Percentiles rank a stretch among this genome's conserved stretches.
Conservation (phyloP, 495 filamentous ascomycete species). For the Podospora conica region DNA sequence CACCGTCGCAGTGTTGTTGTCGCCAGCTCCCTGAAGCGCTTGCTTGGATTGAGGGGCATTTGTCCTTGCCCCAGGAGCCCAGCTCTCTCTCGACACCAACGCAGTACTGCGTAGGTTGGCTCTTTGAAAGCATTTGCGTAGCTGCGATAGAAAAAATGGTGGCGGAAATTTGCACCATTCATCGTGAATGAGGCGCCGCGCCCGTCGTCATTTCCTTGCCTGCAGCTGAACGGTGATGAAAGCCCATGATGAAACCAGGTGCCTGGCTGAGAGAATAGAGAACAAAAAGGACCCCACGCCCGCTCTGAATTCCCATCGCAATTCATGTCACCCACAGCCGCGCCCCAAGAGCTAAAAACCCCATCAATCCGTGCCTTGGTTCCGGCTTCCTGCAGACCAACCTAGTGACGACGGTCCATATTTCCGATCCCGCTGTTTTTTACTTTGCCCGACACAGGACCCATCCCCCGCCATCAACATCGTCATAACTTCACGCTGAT, state of each 20-base stretch:
- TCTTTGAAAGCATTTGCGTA: too few species aligned
- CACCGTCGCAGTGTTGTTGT: too few species aligned
- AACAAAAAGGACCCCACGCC: constrained; percentile 8
- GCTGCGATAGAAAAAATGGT: too few species aligned
- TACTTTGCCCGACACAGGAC: not conserved
- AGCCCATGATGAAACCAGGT: constrained; percentile 30
- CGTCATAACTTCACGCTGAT: not conserved
- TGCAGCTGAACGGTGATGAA: constrained; percentile 21
- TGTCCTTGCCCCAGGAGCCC: too few species aligned
- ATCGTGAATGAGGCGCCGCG: not conserved
- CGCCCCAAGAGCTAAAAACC: constrained; percentile 2
- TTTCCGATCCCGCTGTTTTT: constrained; percentile 14
- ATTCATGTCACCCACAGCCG: not conserved
- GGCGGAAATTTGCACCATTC: not conserved
- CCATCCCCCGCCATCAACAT: not conserved
- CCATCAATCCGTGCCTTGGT: constrained; percentile 20
- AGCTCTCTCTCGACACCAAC: too few species aligned
- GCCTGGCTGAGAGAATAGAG: constrained; percentile 16
- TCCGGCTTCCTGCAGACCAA: constrained; percentile 17
- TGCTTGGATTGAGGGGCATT: too few species aligned
- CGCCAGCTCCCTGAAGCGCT: too few species aligned
- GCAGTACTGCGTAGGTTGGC: too few species aligned
- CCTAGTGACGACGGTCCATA: constrained; percentile 24
- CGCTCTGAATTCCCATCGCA: constrained; percentile 11
- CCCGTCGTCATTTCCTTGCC: constrained; percentile 4